Conservation (phyloP, 352 stramenopile species). For the Chloridella minuta region DNA sequence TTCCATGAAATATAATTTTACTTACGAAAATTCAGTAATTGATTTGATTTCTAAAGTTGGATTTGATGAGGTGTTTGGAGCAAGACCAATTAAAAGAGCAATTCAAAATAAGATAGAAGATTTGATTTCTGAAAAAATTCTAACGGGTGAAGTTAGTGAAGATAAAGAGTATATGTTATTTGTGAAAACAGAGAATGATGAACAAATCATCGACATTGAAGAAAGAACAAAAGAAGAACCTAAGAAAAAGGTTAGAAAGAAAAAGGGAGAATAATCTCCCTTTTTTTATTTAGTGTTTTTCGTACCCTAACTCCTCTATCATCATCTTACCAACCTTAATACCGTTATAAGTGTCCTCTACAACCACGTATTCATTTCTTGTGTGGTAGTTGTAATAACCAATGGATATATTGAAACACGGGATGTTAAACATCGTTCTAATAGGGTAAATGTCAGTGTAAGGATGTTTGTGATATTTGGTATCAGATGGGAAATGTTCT, state of each 20-base stretch:
- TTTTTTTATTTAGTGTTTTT: no score
- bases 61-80: slow-evolving; percentile 75
- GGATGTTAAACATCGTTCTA: no score
- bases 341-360: no score
- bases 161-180: neutral
- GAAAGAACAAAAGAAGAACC: slow-evolving; percentile 6
- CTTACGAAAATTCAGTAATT: slow-evolving; percentile 50
- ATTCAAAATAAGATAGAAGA: slow-evolving; percentile 36
- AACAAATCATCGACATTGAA: slow-evolving; percentile 9
- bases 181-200: neutral
- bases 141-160: neutral
- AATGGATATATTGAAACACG: no score
- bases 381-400: no score
- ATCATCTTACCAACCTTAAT: no score
- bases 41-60: slow-evolving; percentile 55
- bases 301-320: no score
- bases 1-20: slow-evolving; percentile 44
- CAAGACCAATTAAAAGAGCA: slow-evolving; percentile 62
- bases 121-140: neutral
- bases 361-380: no score
- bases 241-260: slow-evolving; percentile 2
- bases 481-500: no score
- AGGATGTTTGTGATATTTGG: no score
- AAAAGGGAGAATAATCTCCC: neutral
- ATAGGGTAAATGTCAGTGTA: no score